Evolutionary conservation across 2,329 filamentous ascomycete species (phyloP), one percentile per base, ranked within the genome.

Genomic region (Camillea tinctor): DNA sequence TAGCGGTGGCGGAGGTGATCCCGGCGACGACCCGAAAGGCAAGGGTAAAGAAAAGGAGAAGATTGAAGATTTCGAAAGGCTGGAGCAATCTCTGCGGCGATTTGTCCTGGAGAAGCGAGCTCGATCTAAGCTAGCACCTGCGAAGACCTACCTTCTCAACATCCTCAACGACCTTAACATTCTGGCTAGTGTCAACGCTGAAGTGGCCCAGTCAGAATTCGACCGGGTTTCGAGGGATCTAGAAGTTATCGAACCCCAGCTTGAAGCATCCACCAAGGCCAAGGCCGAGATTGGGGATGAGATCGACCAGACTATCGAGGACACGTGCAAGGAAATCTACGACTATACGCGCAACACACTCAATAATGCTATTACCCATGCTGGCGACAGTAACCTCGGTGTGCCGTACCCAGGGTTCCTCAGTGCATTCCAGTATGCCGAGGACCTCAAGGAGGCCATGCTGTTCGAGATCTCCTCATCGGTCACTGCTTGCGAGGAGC

Each of bases 71-170:
- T 99, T 99, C 72, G 90, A 94, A 71, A 88, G 89, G 56, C 82
- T 99, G 4, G 95, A 99, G 75, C 87, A 91, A 66, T 95, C 95
- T 3, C 77, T 99, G 44, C 86, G 95, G 60, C 88, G 93, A 51
- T 99, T 99, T 68, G 95, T 99, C 7, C 82, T 99, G 23, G 95
- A 99, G 73, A 98, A 98, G 81, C 87, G 95, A 58, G 93, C 95
- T 53, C 87, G 93, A 26, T 98, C 95, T 8, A 99, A 99, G 79
- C 84, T 99, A 61, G 94, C 95, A 1, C 95, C 95, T 4, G 95
- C 95, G 6, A 93, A 93, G 76, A 98, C 94, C 1, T 99, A 99
- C 72, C 85, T 99, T 1, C 81, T 96, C 69, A 99, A 99, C 74
- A 89, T 98, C 23, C 83, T 99, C 36, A 90, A 92, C 67, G 95